Conservation (phyloP, 2,329 filamentous ascomycete genomes). For the Monilinia polystroma region DNA sequence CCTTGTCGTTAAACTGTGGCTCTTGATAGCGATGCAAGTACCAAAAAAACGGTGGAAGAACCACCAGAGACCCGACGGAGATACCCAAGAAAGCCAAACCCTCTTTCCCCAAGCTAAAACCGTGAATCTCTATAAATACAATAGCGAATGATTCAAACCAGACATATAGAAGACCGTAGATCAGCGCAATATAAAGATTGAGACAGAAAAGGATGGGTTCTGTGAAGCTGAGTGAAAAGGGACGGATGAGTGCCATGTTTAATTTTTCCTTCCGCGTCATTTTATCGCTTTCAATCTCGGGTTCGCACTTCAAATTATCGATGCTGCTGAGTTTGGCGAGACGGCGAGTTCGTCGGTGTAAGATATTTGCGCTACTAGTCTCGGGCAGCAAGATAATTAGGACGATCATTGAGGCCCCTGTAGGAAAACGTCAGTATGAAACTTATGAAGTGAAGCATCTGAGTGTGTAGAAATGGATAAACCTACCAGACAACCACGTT, state of each 20-base stretch:
- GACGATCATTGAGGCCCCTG: slow-evolving; percentile 51
- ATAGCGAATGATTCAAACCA: slow-evolving; percentile 64
- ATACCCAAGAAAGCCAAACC: slow-evolving; percentile 62
- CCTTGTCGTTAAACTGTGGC: slow-evolving; percentile 48
- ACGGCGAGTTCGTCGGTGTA: slow-evolving; percentile 57
- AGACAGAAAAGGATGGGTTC: slow-evolving; percentile 62
- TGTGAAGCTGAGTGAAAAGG: slow-evolving; percentile 56
- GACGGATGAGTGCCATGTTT: slow-evolving; percentile 57
- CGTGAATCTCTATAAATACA: slow-evolving; percentile 59
- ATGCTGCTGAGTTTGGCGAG: slow-evolving; percentile 58
- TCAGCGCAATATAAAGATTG: slow-evolving; percentile 59
- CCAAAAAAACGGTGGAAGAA: slow-evolving; percentile 49
- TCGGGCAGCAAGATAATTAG: slow-evolving; percentile 64
- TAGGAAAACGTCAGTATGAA: not conserved
- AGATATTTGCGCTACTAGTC: slow-evolving; percentile 57
- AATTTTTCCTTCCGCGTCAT: slow-evolving; percentile 49
- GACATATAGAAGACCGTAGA: slow-evolving; percentile 60
- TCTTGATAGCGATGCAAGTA: slow-evolving; percentile 50
- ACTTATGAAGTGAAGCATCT: not conserved
- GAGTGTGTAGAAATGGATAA: not conserved
- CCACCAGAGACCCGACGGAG: slow-evolving; percentile 50
- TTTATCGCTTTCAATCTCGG: slow-evolving; percentile 59
- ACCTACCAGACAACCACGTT: slow-evolving; percentile 54
- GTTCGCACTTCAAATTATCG: slow-evolving; percentile 55
- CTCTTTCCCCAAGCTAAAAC: slow-evolving; percentile 56